These are phyloP conservation scores for Whalleya microplaca DNA, from an alignment of 2,329 filamentous ascomycete species.

Conservation along the genomic window DNA sequence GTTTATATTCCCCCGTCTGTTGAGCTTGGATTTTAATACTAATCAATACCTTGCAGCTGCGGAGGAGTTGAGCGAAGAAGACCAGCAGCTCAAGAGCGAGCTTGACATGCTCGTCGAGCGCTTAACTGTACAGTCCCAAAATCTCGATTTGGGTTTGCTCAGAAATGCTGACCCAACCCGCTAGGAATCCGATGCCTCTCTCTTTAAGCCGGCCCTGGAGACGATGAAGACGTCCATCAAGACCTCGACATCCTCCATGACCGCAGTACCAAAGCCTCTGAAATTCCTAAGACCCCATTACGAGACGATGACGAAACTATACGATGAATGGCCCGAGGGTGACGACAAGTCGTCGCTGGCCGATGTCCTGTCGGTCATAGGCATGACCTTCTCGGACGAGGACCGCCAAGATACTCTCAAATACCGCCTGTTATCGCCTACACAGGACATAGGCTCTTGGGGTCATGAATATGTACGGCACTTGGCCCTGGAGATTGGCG, in stretches of 20 bases:
- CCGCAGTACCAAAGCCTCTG: constrained; percentile 94
- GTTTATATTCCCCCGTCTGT: constrained; percentile 29
- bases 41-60: constrained; percentile 44
- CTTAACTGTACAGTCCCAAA: constrained; percentile 67
- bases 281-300: constrained; percentile 98
- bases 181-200: constrained; percentile 81
- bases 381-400: constrained; percentile 98
- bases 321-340: constrained; percentile 85
- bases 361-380: constrained; percentile 94
- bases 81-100: constrained; percentile 97
- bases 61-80: constrained; percentile 96
- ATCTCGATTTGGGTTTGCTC: neutral
- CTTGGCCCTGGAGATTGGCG: constrained; percentile 91
- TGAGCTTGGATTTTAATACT: constrained; percentile 34
- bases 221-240: constrained; percentile 99
- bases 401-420: constrained; percentile 95
- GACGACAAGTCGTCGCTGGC: constrained; percentile 88
- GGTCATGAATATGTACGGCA: constrained; percentile 98
- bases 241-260: constrained; percentile 99
- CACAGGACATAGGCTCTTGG: constrained; percentile 94
- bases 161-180: constrained; percentile 15
- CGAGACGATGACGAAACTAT: constrained; percentile 81
- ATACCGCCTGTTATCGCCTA: constrained; percentile 87
- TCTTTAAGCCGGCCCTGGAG: constrained; percentile 92
- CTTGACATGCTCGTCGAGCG: constrained; percentile 98